These are phyloP conservation scores for Kwoniella europaea DNA, from an alignment of 768 basidiomycete species.

Conservation along the genomic window DNA sequence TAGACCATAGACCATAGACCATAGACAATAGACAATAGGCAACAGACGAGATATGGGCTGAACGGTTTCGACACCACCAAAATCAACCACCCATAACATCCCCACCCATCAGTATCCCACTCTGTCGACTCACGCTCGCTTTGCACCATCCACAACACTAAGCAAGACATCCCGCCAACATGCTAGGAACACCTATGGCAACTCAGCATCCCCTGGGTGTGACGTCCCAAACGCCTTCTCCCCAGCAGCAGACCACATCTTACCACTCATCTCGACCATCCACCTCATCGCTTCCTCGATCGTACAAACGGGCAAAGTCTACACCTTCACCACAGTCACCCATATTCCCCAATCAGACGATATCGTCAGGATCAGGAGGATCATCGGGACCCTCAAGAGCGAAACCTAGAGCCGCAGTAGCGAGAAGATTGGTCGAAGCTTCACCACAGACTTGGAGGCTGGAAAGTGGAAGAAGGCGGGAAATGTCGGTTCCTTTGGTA, in stretches of 20 bases:
- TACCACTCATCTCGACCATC: conserved; percentile 25
- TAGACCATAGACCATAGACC: neutral
- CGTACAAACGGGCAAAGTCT: conserved; percentile 33
- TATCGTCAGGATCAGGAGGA: conserved; percentile 1
- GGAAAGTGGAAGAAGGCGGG: conserved; percentile 34
- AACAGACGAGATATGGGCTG: conserved; percentile 3
- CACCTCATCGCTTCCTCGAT: conserved; percentile 25
- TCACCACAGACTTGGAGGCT: conserved; percentile 15
- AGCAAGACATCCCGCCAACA: conserved; percentile 9
- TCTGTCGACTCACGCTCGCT: too few species aligned
- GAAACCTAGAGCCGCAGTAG: conserved; percentile 13
- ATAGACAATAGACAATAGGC: neutral
- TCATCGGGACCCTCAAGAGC: conserved; percentile 11
- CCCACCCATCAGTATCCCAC: too few species aligned
- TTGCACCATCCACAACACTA: neutral
- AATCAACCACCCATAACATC: neutral
- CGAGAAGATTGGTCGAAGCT: conserved; percentile 16
- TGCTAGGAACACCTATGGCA: conserved; percentile 11
- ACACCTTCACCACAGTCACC: conserved; percentile 31
- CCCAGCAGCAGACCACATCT: conserved; percentile 2
- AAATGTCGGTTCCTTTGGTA: conserved; percentile 51
- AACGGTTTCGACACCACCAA: neutral
- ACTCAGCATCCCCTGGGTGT: neutral
- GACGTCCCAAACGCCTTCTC: conserved; percentile 14
- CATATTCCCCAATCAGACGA: neutral